Conservation (phyloP, 768 basidiomycete genomes). For the Lactifluus hygrophoroides region DNA sequence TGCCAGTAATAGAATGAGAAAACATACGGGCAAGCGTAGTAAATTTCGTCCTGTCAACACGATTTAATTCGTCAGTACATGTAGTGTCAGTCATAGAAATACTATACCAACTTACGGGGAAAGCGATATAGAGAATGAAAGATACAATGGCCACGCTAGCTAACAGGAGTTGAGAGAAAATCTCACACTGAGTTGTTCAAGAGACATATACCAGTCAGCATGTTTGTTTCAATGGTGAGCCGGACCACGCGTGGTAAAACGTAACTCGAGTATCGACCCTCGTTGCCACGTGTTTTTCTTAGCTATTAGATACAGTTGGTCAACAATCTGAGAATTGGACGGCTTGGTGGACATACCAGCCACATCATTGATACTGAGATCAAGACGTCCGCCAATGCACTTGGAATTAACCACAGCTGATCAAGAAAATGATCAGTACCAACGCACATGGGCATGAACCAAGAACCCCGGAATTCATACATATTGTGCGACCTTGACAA, state of each 20-base stretch:
- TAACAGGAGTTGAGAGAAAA: background rate
- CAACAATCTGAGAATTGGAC: background rate
- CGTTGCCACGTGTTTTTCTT: background rate
- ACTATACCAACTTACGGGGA: slow-evolving; percentile 12
- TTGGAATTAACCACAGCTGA: slow-evolving; percentile 9
- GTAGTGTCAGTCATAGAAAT: background rate
- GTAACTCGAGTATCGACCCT: background rate
- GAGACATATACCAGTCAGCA: slow-evolving; percentile 12
- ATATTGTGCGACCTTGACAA: background rate
- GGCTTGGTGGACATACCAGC: background rate
- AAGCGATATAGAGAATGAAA: slow-evolving; percentile 7
- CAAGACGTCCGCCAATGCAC: slow-evolving; percentile 7
- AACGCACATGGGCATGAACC: background rate
- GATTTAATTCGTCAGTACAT: background rate
- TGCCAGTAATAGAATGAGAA: background rate
- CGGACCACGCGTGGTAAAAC: slow-evolving; percentile 21
- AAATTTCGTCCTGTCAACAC: slow-evolving; percentile 7
- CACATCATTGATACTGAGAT: slow-evolving; percentile 9
- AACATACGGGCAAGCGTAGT: slow-evolving; percentile 8
- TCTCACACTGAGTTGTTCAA: background rate
- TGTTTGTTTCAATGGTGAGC: slow-evolving; percentile 25
- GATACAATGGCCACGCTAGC: slow-evolving; percentile 8
- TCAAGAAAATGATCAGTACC: background rate
- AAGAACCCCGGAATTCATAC: background rate
- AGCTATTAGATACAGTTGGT: background rate